phyloP scores from a whole-genome alignment of 139 green algal genomes.

The Mychonastes homosphaera region DNA sequence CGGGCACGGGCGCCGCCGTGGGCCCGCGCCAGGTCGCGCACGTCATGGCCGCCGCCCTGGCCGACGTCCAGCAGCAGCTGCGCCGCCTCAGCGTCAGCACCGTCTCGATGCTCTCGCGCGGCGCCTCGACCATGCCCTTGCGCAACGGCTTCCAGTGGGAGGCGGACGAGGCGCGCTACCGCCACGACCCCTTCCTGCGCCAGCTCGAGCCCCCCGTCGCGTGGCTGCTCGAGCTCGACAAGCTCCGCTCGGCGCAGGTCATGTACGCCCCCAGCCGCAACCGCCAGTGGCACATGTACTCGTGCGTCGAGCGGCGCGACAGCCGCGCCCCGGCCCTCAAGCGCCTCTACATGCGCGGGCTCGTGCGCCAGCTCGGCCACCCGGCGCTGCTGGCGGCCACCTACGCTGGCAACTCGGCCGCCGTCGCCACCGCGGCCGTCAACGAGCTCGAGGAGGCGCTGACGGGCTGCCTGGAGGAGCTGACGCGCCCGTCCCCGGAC shows the following conservation, averaged over 20 bases:
- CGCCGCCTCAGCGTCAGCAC: constrained; percentile 8
- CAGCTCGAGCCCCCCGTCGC: constrained; percentile 49
- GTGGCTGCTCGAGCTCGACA: constrained; percentile 69
- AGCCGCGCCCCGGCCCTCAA: constrained; percentile 7
- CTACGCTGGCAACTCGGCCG: constrained; percentile 48
- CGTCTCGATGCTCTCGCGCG: constrained; percentile 19
- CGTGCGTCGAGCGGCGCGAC: constrained; percentile 39
- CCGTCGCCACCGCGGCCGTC: constrained; percentile 55
- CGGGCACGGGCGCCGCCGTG: neutral
- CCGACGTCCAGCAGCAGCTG: neutral
- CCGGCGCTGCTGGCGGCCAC: constrained; percentile 56
- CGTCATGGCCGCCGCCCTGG: constrained; percentile 1
- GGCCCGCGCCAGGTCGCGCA: neutral
- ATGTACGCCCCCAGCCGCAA: constrained; percentile 68
- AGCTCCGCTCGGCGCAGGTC: constrained; percentile 31
- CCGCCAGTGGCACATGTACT: constrained; percentile 84
- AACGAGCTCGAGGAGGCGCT: constrained; percentile 64
- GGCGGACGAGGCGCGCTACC: constrained; percentile 24
- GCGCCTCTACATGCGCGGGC: constrained; percentile 72
- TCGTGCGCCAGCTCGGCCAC: constrained; percentile 52
- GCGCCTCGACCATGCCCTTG: constrained; percentile 33
- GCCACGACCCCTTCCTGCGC: constrained; percentile 32
- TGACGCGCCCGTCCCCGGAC: constrained; percentile 31
- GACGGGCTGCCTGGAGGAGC: constrained; percentile 50
- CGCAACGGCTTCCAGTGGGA: constrained; percentile 39